Evolutionary conservation across 225 moss, liverwort and hornwort species (phyloP), one percentile per base, ranked within the genome.

Genomic region (Marchantia polymorpha): DNA sequence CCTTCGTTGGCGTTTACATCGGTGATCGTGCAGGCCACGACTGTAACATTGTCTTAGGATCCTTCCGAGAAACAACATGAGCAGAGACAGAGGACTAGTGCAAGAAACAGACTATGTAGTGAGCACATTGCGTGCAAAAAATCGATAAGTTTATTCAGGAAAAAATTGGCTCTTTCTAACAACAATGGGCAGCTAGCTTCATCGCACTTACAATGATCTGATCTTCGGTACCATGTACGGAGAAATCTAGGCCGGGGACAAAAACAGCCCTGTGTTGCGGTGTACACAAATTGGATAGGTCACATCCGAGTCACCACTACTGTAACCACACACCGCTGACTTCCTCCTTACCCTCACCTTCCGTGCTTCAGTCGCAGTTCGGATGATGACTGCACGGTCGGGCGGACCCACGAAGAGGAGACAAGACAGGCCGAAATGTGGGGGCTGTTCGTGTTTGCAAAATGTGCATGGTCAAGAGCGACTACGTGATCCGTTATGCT

Each of bases 121-220:
- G 20, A 59, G 75, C 75, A 75, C 75, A 58, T 58, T 20, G 17
- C 58, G 75, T 75, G 75, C 75, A 59, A 75, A 75, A 58, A 59
- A 75, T 56, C 31, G 19, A 23, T 59, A 27, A 31, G 6, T 59
- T 75, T 75, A 75, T 75, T 75, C 20, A 16, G 75, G 27, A 59
- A 59, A 59, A 58, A 75, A 75, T 39, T 46, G 3, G 75, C 75
- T 54, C 26, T 53, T 53, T 14, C 53, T 71, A 15, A 73, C 58
- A 75, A 59, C 58, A 39, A 58, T 39, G 31, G 64, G 59, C 59
- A 59, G 22, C 75, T 75, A 60, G 39, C 59, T 59, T 75, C 31
- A 31, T 59, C 58, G 54, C 73, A 72, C 52, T n/a, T 48, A 52
- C 30, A 15, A 31, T 75, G 31, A 59, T 75, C 30, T 75, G 31